A percentile compares a stretch with the other conserved stretches of the same genome.
phyloP scores from a whole-genome alignment of 2,329 filamentous ascomycete genomes.

The Pseudocercospora ulei region DNA sequence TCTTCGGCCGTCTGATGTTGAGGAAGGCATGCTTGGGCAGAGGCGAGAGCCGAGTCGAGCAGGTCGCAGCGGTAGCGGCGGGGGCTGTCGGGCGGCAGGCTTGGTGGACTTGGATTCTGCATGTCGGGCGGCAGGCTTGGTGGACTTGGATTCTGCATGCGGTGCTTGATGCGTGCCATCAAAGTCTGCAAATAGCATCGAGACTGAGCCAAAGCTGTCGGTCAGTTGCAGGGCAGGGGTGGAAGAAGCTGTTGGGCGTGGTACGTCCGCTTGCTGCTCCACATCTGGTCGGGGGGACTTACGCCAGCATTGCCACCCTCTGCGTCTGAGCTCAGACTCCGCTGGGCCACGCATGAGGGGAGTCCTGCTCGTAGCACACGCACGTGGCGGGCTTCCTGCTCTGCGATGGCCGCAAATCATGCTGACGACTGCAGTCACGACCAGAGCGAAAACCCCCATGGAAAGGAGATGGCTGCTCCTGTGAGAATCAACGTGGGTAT shows the following conservation, averaged over 20 bases:
- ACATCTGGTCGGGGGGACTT: constrained; percentile 5
- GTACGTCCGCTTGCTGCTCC: constrained; percentile 6
- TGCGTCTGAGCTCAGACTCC: neutral
- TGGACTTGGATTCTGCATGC: neutral
- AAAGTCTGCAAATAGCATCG: constrained; percentile 10
- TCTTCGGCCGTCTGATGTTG: neutral
- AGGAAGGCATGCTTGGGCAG: neutral
- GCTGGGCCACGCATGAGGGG: constrained; percentile 1
- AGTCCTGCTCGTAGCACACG: constrained; percentile 5
- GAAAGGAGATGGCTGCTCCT: constrained; percentile 5
- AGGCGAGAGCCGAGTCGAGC: neutral
- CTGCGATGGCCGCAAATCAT: constrained; percentile 7
- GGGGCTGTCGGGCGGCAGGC: neutral
- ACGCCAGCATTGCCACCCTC: constrained; percentile 11
- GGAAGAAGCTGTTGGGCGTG: neutral
- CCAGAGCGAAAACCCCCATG: constrained; percentile 3
- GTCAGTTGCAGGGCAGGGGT: neutral
- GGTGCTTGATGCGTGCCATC: constrained; percentile 9
- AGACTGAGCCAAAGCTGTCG: constrained; percentile 2
- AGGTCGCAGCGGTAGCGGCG: neutral
- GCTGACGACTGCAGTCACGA: constrained; percentile 10
- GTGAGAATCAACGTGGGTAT: neutral
- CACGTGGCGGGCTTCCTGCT: constrained; percentile 4
- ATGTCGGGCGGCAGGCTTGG: neutral
- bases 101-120: neutral